These are phyloP conservation scores for Monascus purpureus DNA, from an alignment of 495 filamentous ascomycete genomes.

Conservation along the genomic window DNA sequence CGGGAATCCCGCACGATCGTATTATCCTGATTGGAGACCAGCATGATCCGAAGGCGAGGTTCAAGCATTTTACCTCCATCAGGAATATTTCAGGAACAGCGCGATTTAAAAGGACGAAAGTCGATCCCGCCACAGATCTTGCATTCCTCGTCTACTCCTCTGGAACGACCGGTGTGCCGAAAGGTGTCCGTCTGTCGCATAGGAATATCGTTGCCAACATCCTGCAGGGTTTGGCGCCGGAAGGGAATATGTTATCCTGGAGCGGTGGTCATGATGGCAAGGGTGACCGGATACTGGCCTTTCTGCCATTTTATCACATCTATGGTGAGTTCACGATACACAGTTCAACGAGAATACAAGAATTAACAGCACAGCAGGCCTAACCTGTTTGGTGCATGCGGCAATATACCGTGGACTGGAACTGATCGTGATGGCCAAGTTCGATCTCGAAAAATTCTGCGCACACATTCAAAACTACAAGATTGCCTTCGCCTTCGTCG, in stretches of 20 bases:
- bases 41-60: slow-evolving; percentile 39
- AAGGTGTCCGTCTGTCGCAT: slow-evolving; percentile 86
- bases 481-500: slow-evolving; percentile 69
- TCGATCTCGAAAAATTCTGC: slow-evolving; percentile 72
- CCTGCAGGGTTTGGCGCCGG: slow-evolving; percentile 39
- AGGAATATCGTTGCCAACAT: slow-evolving; percentile 66
- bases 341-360: neutral
- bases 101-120: slow-evolving; percentile 32
- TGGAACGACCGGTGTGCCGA: slow-evolving; percentile 85
- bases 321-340: slow-evolving; percentile 42
- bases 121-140: slow-evolving; percentile 31
- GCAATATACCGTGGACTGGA: slow-evolving; percentile 52
- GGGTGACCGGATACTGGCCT: slow-evolving; percentile 60
- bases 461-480: slow-evolving; percentile 55
- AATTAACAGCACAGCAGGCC: slow-evolving; percentile 44
- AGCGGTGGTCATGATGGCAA: slow-evolving; percentile 45
- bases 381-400: slow-evolving; percentile 48
- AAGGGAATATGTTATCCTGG: slow-evolving; percentile 45
- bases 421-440: slow-evolving; percentile 66
- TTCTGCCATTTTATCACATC: slow-evolving; percentile 92
- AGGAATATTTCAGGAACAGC: slow-evolving; percentile 40
- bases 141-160: slow-evolving; percentile 70
- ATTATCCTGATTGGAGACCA: slow-evolving; percentile 72
- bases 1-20: slow-evolving; percentile 45
- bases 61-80: slow-evolving; percentile 69